These are phyloP conservation scores for Allantophomopsis cytisporea DNA, from an alignment of 2,329 filamentous ascomycete genomes.

Conservation along the genomic window DNA sequence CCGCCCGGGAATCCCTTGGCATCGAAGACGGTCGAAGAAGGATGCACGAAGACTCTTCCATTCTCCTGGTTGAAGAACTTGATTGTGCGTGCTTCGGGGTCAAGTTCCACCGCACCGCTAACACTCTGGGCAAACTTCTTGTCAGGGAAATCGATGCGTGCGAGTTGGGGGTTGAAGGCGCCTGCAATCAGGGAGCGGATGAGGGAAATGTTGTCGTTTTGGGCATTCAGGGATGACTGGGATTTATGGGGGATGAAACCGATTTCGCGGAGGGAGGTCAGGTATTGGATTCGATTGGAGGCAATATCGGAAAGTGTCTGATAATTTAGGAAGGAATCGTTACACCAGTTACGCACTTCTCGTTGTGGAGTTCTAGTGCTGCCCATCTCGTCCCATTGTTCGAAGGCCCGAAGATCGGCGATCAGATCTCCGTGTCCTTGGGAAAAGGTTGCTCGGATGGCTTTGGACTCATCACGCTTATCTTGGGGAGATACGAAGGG, in stretches of 20 bases:
- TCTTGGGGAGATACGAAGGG: conserved; percentile 79
- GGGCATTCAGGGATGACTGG: conserved; percentile 26
- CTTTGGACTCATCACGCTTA: conserved; percentile 69
- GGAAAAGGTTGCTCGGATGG: conserved; percentile 62
- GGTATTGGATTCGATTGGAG: conserved; percentile 75
- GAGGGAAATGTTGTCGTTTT: conserved; percentile 25
- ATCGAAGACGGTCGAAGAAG: conserved; percentile 74
- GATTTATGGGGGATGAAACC: conserved; percentile 48
- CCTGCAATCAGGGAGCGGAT: conserved; percentile 26
- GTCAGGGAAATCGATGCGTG: conserved; percentile 84
- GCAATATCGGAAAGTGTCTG: conserved; percentile 81
- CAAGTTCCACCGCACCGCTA: conserved; percentile 80
- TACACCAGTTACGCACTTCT: conserved; percentile 65
- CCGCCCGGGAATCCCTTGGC: conserved; percentile 64
- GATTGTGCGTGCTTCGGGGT: conserved; percentile 84
- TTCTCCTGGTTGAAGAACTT: conserved; percentile 84
- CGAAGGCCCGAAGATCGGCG: conserved; percentile 73
- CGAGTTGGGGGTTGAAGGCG: conserved; percentile 62
- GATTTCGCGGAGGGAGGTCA: conserved; percentile 72
- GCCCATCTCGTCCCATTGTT: conserved; percentile 63
- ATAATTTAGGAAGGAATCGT: conserved; percentile 70
- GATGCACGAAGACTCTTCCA: conserved; percentile 85
- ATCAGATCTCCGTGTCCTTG: conserved; percentile 74
- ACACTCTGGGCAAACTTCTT: conserved; percentile 87
- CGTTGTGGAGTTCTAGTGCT: conserved; percentile 42